Conservation (phyloP, 2,329 filamentous ascomycete species). For the Fusarium floridanum region DNA sequence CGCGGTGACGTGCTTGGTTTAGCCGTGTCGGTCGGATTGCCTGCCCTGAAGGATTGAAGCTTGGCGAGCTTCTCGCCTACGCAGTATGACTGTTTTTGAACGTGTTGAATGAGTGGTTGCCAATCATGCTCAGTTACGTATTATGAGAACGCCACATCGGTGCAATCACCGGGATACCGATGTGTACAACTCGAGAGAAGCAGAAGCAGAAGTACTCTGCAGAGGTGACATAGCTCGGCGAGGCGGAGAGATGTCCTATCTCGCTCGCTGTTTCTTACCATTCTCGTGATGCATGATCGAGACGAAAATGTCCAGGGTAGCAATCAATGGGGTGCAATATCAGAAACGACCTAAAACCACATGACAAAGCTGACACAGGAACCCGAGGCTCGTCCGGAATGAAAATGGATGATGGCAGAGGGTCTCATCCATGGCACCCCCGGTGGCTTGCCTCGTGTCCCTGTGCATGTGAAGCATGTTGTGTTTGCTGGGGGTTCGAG, state of each 20-base stretch:
- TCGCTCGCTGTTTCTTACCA: slow-evolving; percentile 2
- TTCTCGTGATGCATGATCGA: slow-evolving; percentile 7
- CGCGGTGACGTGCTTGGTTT: slow-evolving; percentile 3
- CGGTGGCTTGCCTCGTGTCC: neutral
- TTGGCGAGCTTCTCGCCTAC: neutral
- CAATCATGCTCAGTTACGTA: neutral
- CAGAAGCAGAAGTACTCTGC: neutral
- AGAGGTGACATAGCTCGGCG: slow-evolving; percentile 11
- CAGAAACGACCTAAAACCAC: slow-evolving; percentile 4
- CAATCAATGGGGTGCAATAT: neutral
- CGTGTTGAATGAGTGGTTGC: neutral
- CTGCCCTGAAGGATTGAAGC: neutral
- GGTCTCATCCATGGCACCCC: neutral
- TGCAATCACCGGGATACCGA: slow-evolving; percentile 28
- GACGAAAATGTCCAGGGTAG: slow-evolving; percentile 31
- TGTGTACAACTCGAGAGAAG: neutral
- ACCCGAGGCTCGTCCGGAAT: slow-evolving; percentile 34
- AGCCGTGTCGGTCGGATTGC: neutral
- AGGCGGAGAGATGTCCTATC: slow-evolving; percentile 32
- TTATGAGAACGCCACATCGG: slow-evolving; percentile 16
- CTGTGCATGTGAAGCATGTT: slow-evolving; percentile 20
- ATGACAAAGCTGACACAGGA: slow-evolving; percentile 8
- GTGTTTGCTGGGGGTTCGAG: slow-evolving; percentile 17
- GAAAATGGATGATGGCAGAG: neutral
- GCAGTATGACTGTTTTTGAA: neutral